Percentiles rank a stretch among this genome's conserved stretches.
These are phyloP conservation scores for Arthonia radiata DNA, from an alignment of 495 filamentous ascomycete species.

Conservation along the genomic window DNA sequence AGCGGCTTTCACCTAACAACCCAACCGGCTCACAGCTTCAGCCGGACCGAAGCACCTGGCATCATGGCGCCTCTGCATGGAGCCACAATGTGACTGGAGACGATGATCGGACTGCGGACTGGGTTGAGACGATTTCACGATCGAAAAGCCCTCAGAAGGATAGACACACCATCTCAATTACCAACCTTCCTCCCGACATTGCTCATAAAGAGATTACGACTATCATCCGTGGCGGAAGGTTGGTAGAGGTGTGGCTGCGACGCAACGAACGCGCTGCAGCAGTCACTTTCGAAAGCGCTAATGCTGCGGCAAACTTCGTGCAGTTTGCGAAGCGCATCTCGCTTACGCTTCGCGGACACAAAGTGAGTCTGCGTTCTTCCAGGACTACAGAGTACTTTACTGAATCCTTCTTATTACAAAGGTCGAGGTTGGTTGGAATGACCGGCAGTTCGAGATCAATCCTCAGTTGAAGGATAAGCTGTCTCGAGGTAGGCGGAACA, in stretches of 20 bases:
- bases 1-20: too few relatives aligned
- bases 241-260: slow-evolving; percentile 45
- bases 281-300: slow-evolving; percentile 45
- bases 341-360: slow-evolving; percentile 41
- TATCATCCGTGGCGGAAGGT: slow-evolving; percentile 40
- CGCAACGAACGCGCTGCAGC: slow-evolving; percentile 33
- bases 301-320: slow-evolving; percentile 36
- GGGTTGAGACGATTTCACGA: too few relatives aligned
- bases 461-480: slow-evolving; percentile 40
- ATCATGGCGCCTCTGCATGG: too few relatives aligned
- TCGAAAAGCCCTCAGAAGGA: slow-evolving; percentile 18
- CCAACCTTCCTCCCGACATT: slow-evolving; percentile 34
- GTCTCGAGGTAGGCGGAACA: too few relatives aligned
- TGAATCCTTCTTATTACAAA: slow-evolving; percentile 9
- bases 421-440: slow-evolving; percentile 46
- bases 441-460: slow-evolving; percentile 46
- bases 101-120: too few relatives aligned
- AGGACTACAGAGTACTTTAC: not conserved
- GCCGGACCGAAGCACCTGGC: too few relatives aligned
- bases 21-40: too few relatives aligned
- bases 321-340: slow-evolving; percentile 38
- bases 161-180: slow-evolving; percentile 36
- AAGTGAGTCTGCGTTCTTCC: slow-evolving; percentile 22
- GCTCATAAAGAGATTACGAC: slow-evolving; percentile 41
- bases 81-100: too few relatives aligned